Base-by-base conservation (phyloP, 305 asterid genomes). In the Euphrasia arctica region DNA sequence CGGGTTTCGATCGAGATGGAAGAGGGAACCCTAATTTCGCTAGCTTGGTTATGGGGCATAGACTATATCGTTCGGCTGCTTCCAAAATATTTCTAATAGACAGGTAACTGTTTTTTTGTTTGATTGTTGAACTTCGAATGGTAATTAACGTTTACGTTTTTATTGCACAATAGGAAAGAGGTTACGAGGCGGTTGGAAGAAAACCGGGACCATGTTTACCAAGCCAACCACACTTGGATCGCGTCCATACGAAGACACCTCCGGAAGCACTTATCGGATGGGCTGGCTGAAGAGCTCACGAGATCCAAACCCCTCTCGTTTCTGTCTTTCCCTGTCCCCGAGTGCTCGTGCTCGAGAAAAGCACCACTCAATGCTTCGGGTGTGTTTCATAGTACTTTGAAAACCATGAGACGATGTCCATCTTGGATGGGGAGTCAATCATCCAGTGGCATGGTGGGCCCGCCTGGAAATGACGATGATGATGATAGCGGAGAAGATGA, bases 1-100 rank as follows among this genome's bases (percentile, higher is more conserved):
- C 96, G 18, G 99, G 99, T 52, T 93, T 90, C 59, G 95, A 93
- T 63, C 85, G 88, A 42, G 97, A 90, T 73, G 99, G 99, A 71
- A 83, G 84, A 70, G 97, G 99, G 43, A 76, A 76, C 72, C 97
- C 96, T 0, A 88, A 80, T 81, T 81, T 93, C 31, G 99, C 96
- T 56, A 88, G 99, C 75, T 80, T 85, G 78, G 97, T 90, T 1
- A 88, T 81, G 92, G 99, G 97, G 22, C 97, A 93, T 66, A 72
- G 97, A 76, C 82, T 88, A 1, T 83, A 93, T 74, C 88, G 73
- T 70, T 79, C 66, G 72, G 83, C 96, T 31, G 74, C 84, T 57
- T 78, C 96, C 11, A 88, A 82, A 85, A 90, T 96, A 10, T 85
- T 72, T 73, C 80, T 86, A 54, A 75, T 88, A 18, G 85, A 88